Conservation (phyloP, 192 early-diverging fungal genomes). For the Backusella liffmaniae region DNA sequence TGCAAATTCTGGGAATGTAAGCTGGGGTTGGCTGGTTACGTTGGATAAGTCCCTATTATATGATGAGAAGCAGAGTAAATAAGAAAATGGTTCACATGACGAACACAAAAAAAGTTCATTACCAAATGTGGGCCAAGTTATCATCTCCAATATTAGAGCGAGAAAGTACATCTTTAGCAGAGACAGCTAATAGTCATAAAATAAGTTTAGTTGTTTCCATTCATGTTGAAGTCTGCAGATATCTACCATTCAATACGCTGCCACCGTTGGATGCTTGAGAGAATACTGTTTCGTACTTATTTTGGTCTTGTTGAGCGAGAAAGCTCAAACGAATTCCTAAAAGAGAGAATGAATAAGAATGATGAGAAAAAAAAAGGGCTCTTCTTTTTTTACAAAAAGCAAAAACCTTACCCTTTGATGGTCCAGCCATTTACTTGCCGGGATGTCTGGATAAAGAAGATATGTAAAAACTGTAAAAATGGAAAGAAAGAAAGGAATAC, state of each 20-base stretch:
- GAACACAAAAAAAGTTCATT: neutral
- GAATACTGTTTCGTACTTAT: constrained; percentile 40
- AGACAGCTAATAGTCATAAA: constrained; percentile 23
- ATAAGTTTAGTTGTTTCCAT: neutral
- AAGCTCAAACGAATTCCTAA: constrained; percentile 42
- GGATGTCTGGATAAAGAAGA: constrained; percentile 1
- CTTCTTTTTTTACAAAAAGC: neutral
- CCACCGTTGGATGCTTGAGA: constrained; percentile 12
- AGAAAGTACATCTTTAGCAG: constrained; percentile 36
- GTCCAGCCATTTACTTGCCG: constrained; percentile 14
- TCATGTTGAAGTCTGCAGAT: neutral
- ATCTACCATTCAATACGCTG: constrained; percentile 29
- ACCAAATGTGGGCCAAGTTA: constrained; percentile 44
- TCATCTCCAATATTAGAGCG: constrained; percentile 33
- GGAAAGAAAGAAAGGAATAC: neutral
- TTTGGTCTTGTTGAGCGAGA: constrained; percentile 38
- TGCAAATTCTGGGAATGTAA: constrained; percentile 64
- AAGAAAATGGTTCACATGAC: neutral
- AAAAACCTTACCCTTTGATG: neutral
- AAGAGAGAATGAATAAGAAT: neutral
- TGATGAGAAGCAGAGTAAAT: neutral
- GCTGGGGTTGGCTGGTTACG: constrained; percentile 40
- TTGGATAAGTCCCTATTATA: constrained; percentile 58
- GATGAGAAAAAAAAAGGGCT: neutral
- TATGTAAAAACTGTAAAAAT: neutral